These are phyloP conservation scores for Vanilla planifolia DNA, from an alignment of 106 monocot genomes.

Conservation along the genomic window DNA sequence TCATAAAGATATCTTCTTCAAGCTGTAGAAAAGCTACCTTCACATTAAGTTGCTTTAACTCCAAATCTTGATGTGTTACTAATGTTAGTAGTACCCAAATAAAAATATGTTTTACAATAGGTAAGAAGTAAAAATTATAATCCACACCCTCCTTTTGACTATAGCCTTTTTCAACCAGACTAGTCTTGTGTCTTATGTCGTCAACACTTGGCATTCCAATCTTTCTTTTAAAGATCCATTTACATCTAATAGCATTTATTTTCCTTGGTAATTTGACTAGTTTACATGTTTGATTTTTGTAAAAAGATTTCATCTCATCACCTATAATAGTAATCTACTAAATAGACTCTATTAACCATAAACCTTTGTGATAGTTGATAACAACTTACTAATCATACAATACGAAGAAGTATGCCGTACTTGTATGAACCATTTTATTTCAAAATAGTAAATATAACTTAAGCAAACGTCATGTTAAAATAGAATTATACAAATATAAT, in stretches of 20 bases:
- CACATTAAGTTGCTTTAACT: not conserved
- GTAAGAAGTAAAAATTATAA: not conserved
- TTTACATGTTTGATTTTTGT: not conserved
- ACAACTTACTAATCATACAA: no score
- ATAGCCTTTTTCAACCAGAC: not conserved
- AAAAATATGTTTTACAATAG: not conserved
- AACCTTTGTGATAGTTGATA: no score
- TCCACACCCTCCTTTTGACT: not conserved
- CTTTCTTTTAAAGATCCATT: constrained; percentile 1
- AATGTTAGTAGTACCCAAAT: not conserved
- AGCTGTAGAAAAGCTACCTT: constrained; percentile 8
- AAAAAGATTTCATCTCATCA: not conserved
- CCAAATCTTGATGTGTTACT: not conserved
- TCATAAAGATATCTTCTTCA: not conserved
- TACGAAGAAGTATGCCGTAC: no score
- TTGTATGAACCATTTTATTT: no score
- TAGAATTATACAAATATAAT: no score
- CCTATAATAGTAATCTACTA: not conserved
- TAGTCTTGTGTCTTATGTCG: not conserved
- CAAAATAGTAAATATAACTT: no score
- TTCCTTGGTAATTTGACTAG: not conserved
- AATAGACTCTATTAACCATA: no score
- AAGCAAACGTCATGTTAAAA: no score
- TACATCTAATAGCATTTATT: not conserved
- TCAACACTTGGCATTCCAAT: not conserved